Evolutionary conservation across 495 filamentous ascomycete genomes (phyloP), one percentile per base, ranked within the genome.

Genomic region (Xylaria palmicola): DNA sequence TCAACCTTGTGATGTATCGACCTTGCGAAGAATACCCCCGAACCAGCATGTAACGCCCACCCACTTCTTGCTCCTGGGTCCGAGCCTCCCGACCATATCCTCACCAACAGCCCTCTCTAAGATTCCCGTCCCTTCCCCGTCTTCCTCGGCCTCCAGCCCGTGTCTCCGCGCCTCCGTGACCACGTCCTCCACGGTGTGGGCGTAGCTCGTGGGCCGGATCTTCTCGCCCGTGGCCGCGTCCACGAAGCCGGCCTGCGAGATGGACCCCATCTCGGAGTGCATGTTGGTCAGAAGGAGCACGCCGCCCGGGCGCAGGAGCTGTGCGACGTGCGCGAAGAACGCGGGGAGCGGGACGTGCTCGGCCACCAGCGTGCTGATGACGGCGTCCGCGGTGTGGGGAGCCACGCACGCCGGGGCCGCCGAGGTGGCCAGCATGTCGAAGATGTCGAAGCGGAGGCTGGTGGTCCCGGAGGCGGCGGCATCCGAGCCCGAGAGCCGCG

Each of bases 271-370:
- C 15, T 88, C 82, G 6, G 79, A 73, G 66, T 91, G 88, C 88
- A 91, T 91, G 68, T 90, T 90, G 4, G 88, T 90, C 5, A 90
- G 59, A 34, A 90, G 74, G 6, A 88, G 65, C 62, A 82, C 75
- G 6, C 82, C 85, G 0, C 83, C 83, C 0, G 74, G 64, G 24
- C 53, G 69, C 50, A 89, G 68, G 15, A 89, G 71, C 19, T 65
- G 60, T 10, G 76, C 64, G 0, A 83, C 76, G 1, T 77, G 76
- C 22, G 62, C 54, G 68, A 91, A 92, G 72, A 87, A 90, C 0
- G 24, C 41, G 1, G 54, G 6, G 1, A 88, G 68, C 0, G 86
- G 84, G 19, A 90, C 73, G 65, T 90, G 88, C 68, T 92, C 88
- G 9, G 90, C 55, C 0, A 90, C 88, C 6, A 92, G 78, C 2